Base-by-base conservation (phyloP, 2,329 filamentous ascomycete species). In the Xylariaceae sp. region DNA sequence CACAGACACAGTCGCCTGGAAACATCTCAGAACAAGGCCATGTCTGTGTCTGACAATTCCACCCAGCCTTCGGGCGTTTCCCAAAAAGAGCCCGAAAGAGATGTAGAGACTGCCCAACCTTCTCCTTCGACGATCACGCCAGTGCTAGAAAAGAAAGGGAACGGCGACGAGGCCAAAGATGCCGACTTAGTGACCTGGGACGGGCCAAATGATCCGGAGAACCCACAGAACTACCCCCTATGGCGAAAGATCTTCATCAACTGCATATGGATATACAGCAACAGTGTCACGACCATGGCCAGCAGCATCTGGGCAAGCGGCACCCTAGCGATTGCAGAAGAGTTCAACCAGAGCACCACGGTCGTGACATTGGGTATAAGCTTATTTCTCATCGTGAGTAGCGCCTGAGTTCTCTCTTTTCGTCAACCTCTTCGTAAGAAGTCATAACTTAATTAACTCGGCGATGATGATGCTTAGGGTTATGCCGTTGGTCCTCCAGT, bases 401-500 rank as follows among this genome's bases (percentile, higher is more conserved):
- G 11, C 11, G 8, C 37, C 37, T 30, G 37, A 39, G 37, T 30
- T 9, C 13, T 11, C 55, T 10, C 7, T 30, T 30, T 30, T 30
- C 23, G 5, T 9, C 45, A 17, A 11, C 17, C n/a, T 17, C 23
- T 6, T 30, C 23, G 23, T 30, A 30, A 30, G 23, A 30, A 30
- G 23, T 5, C 2, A 4, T 5, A 30, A 5, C 23, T 6, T 30
- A n/a, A 34, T 23, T 34, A 51, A 55, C 8, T 51, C 30, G 54
- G 37, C 47, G 53, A 57, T 44, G 3, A 17, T 13, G 37, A 18
- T 51, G 15, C 15, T 48, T 37, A 62, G 60, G 61, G 56, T 6
- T 64, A 55, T 57, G 74, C 75, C 1, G 66, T 78, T 23, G 76
- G 77, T 1, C 73, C 76, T 11, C 59, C 74, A 39, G 51, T 71